Percentiles rank a stretch among this genome's conserved stretches.
phyloP scores from a whole-genome alignment of 2,329 filamentous ascomycete species.

The Penicillium sp. region DNA sequence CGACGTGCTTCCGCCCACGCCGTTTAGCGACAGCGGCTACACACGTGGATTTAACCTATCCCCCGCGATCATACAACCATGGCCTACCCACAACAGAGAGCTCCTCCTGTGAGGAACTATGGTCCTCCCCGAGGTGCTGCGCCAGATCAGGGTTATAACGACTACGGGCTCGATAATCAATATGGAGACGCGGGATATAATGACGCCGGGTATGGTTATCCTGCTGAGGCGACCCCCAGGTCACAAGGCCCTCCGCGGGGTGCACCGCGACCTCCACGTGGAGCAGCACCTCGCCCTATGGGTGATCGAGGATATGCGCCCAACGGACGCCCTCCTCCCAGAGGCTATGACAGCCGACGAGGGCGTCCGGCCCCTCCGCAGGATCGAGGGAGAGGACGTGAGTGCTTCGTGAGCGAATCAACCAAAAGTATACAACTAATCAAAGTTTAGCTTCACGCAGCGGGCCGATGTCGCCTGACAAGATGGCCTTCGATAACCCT shows the following conservation, averaged over 20 bases:
- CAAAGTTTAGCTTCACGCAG: constrained; percentile 32
- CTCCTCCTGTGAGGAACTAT: constrained; percentile 41
- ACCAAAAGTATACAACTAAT: neutral
- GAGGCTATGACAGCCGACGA: constrained; percentile 32
- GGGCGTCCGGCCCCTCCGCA: constrained; percentile 36
- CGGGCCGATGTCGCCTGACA: constrained; percentile 44
- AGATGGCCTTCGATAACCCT: constrained; percentile 53
- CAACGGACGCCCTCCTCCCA: constrained; percentile 31
- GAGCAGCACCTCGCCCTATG: constrained; percentile 35
- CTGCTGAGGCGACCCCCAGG: constrained; percentile 30
- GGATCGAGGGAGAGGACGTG: constrained; percentile 40
- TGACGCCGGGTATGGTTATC: constrained; percentile 33
- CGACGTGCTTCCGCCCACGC: neutral
- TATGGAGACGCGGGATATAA: constrained; percentile 32
- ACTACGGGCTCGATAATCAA: constrained; percentile 33
- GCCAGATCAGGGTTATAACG: constrained; percentile 30
- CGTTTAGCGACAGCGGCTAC: neutral
- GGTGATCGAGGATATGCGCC: constrained; percentile 31
- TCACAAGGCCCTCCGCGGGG: constrained; percentile 33
- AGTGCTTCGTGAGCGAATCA: constrained; percentile 24
- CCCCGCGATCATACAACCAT: constrained; percentile 27
- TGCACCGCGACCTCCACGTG: constrained; percentile 39
- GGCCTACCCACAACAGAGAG: constrained; percentile 42
- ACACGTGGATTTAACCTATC: neutral
- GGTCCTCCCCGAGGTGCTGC: constrained; percentile 29